phyloP scores from a whole-genome alignment of 371 early-diverging fungal genomes.

The Lichtheimia ramosa region DNA sequence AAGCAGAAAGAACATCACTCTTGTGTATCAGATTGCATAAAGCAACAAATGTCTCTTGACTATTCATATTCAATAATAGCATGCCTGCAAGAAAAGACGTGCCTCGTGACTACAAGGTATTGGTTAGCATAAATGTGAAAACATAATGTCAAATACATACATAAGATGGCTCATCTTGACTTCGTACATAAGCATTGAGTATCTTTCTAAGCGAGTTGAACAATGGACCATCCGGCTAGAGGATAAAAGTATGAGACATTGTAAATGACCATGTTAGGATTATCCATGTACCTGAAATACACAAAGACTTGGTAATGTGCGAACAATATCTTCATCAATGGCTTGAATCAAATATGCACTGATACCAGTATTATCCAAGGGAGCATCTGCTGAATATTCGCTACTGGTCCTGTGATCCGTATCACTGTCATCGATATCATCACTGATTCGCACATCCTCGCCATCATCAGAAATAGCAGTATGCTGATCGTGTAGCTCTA shows the following conservation, averaged over 20 bases:
- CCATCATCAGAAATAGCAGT: not conserved
- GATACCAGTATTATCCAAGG: constrained; percentile 16
- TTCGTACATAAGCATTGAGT: constrained; percentile 42
- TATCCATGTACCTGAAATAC: constrained; percentile 44
- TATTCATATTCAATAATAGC: constrained; percentile 44
- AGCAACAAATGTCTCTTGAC: constrained; percentile 32
- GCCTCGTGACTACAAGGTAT: constrained; percentile 32
- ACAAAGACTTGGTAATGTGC: constrained; percentile 50
- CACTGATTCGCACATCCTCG: constrained; percentile 11
- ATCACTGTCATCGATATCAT: constrained; percentile 12
- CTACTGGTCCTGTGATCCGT: constrained; percentile 17
- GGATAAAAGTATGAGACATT: not conserved
- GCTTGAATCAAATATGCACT: constrained; percentile 38
- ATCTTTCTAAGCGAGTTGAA: constrained; percentile 41
- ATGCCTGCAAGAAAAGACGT: constrained; percentile 52
- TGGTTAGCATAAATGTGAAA: not conserved
- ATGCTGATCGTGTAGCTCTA: constrained; percentile 2
- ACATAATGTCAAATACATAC: constrained; percentile 22
- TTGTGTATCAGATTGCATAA: constrained; percentile 38
- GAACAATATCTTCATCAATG: constrained; percentile 49
- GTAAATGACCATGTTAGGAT: not conserved
- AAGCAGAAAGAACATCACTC: constrained; percentile 36
- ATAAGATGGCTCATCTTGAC: constrained; percentile 34
- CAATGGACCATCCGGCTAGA: constrained; percentile 48
- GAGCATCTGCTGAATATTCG: constrained; percentile 5